These are phyloP conservation scores for Ceriops zippeliana DNA, from an alignment of 345 rosid species.

Conservation along the genomic window DNA sequence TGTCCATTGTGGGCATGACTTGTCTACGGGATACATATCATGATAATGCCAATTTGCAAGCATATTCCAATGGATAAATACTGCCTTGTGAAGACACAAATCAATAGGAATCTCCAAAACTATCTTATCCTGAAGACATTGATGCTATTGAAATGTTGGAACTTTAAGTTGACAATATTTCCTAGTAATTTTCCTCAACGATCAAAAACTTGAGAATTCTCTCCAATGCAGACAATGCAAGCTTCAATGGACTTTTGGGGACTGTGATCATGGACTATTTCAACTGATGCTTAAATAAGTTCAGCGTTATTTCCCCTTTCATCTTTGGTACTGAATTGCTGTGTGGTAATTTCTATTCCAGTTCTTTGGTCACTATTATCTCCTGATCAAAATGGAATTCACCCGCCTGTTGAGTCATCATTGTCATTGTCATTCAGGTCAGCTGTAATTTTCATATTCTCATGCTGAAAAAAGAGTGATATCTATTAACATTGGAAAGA, in stretches of 20 bases:
- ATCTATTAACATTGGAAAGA: too few species aligned
- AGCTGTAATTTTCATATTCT: slow-evolving; percentile 13
- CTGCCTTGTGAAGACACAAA: too few species aligned
- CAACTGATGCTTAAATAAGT: neutral
- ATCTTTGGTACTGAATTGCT: slow-evolving; percentile 8
- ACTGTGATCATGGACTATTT: neutral
- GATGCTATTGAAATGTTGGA: neutral
- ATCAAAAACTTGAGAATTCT: neutral
- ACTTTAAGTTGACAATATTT: neutral
- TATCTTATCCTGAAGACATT: neutral
- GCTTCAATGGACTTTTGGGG: neutral
- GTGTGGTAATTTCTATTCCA: slow-evolving; percentile 25
- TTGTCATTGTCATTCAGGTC: slow-evolving; percentile 80
- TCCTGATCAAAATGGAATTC: slow-evolving; percentile 49
- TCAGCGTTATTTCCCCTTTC: neutral
- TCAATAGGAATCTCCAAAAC: too few species aligned
- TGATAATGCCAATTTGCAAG: too few species aligned
- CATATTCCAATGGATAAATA: too few species aligned
- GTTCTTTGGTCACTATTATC: slow-evolving; percentile 85
- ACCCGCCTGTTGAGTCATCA: slow-evolving; percentile 62
- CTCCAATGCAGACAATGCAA: neutral
- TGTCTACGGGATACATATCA: neutral
- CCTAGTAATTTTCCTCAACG: neutral
- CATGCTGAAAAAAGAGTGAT: too few species aligned
- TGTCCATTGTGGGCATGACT: neutral